These are phyloP conservation scores for Conringia planisiliqua DNA, from an alignment of 345 rosid genomes.

Conservation along the genomic window DNA sequence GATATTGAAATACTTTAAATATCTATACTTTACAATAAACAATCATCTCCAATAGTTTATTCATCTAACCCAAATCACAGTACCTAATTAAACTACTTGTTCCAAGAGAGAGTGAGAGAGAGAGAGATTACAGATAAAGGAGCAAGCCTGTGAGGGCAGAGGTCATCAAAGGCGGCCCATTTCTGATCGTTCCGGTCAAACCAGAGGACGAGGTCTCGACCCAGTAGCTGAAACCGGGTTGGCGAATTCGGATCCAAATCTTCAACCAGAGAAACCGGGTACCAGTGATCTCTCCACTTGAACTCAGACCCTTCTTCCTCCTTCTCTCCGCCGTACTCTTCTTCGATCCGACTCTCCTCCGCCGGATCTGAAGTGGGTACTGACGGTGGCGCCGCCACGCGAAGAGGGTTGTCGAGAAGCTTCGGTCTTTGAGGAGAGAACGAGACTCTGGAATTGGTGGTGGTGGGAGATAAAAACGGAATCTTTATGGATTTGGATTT, in stretches of 20 bases:
- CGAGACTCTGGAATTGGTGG: constrained; percentile 2
- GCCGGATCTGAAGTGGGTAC: constrained; percentile 40
- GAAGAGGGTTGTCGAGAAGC: constrained; percentile 28
- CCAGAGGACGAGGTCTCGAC: constrained; percentile 93
- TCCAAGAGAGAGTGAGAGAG: background rate
- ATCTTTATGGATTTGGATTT: constrained; percentile 24
- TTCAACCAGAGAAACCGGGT: constrained; percentile 83
- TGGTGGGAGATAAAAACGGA: constrained; percentile 24
- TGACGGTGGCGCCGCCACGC: constrained; percentile 63
- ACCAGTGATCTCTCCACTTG: constrained; percentile 97
- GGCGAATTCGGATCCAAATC: constrained; percentile 78
- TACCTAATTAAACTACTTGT: background rate
- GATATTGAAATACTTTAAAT: background rate
- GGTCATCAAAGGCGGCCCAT: constrained; percentile 94
- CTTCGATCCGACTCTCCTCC: constrained; percentile 39
- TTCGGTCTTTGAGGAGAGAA: constrained; percentile 6
- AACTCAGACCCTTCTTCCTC: constrained; percentile 60
- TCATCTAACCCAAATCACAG: background rate
- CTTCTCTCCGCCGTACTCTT: constrained; percentile 38
- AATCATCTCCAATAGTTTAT: constrained; percentile 7
- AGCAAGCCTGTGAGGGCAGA: constrained; percentile 94
- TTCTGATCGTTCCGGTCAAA: constrained; percentile 53
- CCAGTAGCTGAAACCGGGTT: constrained; percentile 90
- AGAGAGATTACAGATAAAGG: constrained; percentile 71
- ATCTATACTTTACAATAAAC: background rate